A percentile compares a stretch with the other conserved stretches of the same genome.
These are phyloP conservation scores for Auricularia cornea DNA, from an alignment of 768 basidiomycete species.

Conservation along the genomic window DNA sequence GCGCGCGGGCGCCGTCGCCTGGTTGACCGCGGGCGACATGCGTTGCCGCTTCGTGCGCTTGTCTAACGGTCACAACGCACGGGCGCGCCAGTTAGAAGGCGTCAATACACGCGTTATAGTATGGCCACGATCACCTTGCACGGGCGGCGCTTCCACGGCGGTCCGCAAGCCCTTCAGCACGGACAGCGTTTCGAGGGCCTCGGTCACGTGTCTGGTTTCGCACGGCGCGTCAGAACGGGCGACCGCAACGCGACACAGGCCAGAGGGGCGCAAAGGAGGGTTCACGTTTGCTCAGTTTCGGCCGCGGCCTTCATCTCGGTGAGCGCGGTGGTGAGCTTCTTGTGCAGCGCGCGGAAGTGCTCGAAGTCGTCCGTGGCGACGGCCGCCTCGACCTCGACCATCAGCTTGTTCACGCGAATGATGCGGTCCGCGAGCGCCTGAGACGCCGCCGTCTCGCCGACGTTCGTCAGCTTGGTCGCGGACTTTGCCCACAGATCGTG, in stretches of 20 bases:
- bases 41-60: slow-evolving; percentile 38
- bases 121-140: neutral
- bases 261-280: too few species aligned
- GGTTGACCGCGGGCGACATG: slow-evolving; percentile 54
- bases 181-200: neutral
- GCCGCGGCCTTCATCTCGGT: neutral
- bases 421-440: neutral
- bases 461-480: slow-evolving; percentile 44
- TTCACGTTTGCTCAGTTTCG: neutral
- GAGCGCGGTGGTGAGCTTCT: neutral
- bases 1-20: slow-evolving; percentile 34
- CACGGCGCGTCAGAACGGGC: neutral
- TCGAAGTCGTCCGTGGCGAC: neutral
- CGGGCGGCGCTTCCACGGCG: neutral
- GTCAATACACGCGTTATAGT: neutral
- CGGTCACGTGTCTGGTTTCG: neutral
- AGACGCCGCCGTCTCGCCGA: slow-evolving; percentile 17
- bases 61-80: neutral
- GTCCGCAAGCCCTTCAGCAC: neutral
- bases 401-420: neutral
- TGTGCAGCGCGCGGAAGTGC: neutral
- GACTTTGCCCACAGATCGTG: slow-evolving; percentile 71
- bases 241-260: neutral
- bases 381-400: neutral
- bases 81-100: too few species aligned